Conservation (phyloP, 2,329 filamentous ascomycete genomes). For the Monosporascus cannonballus region DNA sequence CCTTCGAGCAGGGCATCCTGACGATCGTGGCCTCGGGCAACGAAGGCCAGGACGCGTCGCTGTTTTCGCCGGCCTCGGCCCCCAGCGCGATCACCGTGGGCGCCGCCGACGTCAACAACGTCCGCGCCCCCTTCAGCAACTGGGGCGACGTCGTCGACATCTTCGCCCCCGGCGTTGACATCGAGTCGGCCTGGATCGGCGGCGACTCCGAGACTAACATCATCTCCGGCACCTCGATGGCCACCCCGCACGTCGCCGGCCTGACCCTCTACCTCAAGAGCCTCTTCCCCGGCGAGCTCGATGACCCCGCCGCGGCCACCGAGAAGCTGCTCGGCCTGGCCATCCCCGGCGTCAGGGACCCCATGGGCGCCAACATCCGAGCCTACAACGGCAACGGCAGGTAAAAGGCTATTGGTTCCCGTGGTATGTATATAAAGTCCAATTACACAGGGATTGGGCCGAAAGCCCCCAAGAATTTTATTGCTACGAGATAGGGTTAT, state of each 20-base stretch:
- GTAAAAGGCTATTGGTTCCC: not conserved
- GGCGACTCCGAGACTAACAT: conserved; percentile 23
- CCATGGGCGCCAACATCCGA: conserved; percentile 7
- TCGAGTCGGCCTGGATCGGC: conserved; percentile 37
- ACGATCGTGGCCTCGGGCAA: conserved; percentile 49
- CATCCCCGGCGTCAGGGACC: conserved; percentile 4
- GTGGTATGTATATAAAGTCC: no score
- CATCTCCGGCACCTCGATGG: conserved; percentile 47
- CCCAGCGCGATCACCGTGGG: conserved; percentile 44
- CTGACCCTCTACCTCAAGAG: conserved; percentile 38
- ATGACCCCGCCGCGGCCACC: conserved; percentile 3
- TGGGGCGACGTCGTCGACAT: conserved; percentile 36
- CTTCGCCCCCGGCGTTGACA: conserved; percentile 32
- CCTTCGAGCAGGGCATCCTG: conserved; percentile 38
- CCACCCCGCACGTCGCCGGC: conserved; percentile 46
- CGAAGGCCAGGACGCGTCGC: conserved; percentile 27
- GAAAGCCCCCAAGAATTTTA: no score
- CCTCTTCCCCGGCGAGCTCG: conserved; percentile 6
- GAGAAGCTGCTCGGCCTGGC: conserved; percentile 5
- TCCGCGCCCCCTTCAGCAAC: conserved; percentile 39
- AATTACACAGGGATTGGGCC: no score
- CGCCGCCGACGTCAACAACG: conserved; percentile 32
- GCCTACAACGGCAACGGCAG: conserved; percentile 12
- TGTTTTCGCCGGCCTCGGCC: conserved; percentile 39
- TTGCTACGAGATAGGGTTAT: no score